phyloP scores from a whole-genome alignment of 306 rosid species.

The Dryas alaskensis region DNA sequence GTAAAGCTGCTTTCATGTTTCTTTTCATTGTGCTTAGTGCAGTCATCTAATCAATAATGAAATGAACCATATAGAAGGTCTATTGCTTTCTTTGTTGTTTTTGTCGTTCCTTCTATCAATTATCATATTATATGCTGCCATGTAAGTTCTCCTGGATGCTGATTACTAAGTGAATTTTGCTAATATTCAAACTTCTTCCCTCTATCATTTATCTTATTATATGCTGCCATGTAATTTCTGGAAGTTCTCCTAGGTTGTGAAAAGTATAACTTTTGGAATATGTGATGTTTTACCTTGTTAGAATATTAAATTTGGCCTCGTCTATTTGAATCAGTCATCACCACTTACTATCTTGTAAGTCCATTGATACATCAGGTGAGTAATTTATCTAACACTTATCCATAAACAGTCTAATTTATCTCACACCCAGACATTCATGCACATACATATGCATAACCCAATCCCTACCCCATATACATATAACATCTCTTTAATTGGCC shows the following conservation, averaged over 20 bases:
- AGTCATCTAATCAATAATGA: neutral
- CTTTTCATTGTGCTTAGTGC: neutral
- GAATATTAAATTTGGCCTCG: neutral
- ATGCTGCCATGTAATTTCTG: slow-evolving; percentile 3
- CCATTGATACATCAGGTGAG: too few relatives aligned
- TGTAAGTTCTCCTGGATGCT: neutral
- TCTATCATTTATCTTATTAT: neutral
- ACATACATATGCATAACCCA: too few relatives aligned
- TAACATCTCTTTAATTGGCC: neutral
- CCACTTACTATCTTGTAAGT: too few relatives aligned
- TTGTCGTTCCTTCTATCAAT: neutral
- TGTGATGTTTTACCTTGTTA: too few relatives aligned
- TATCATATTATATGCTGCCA: neutral
- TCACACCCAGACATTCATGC: too few relatives aligned
- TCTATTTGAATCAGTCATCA: too few relatives aligned
- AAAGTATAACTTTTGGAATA: too few relatives aligned
- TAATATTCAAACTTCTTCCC: too few relatives aligned
- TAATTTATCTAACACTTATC: too few relatives aligned
- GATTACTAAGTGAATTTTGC: too few relatives aligned
- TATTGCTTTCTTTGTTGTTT: neutral
- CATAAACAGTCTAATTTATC: too few relatives aligned
- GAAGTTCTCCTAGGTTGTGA: neutral
- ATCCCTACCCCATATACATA: too few relatives aligned
- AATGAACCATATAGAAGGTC: neutral
- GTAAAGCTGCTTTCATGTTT: slow-evolving; percentile 39